Evolutionary conservation across 2,329 filamentous ascomycete species (phyloP).

Genomic region (Penicillium sp.): DNA sequence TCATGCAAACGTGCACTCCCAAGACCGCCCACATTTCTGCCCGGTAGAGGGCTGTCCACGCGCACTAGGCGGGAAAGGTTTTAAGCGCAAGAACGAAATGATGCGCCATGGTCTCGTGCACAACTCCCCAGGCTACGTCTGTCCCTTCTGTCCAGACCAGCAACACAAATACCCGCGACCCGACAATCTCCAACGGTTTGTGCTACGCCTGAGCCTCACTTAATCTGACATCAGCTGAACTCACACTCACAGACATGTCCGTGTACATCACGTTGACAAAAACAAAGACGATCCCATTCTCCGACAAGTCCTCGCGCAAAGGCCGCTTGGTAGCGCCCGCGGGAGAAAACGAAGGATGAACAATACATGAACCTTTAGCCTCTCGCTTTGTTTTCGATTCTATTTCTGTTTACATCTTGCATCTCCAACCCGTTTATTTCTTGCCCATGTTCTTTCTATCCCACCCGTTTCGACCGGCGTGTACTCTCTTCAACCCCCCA

Average conservation of each 20-base stretch:
- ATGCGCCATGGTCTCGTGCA: conserved; percentile 83
- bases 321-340: conserved; percentile 78
- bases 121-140: conserved; percentile 90
- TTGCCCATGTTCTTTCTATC: background rate
- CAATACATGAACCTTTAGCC: conserved; percentile 4
- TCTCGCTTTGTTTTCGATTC: background rate
- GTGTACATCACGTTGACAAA: conserved; percentile 86
- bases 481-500: background rate
- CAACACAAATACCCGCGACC: conserved; percentile 94
- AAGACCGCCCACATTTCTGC: conserved; percentile 63
- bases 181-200: conserved; percentile 89
- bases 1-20: conserved; percentile 61
- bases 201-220: conserved; percentile 10
- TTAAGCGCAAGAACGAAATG: conserved; percentile 70
- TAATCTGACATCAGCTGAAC: conserved; percentile 1
- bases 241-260: conserved; percentile 68
- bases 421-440: background rate
- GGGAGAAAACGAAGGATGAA: conserved; percentile 66
- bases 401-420: background rate
- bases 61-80: conserved; percentile 61
- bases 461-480: background rate
- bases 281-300: conserved; percentile 80
- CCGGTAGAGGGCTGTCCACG: conserved; percentile 57
- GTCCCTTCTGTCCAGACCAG: conserved; percentile 89
- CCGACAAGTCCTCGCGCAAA: conserved; percentile 78